phyloP scores from a whole-genome alignment of 2,329 filamentous ascomycete species.

The Paecilomyces sp. region DNA sequence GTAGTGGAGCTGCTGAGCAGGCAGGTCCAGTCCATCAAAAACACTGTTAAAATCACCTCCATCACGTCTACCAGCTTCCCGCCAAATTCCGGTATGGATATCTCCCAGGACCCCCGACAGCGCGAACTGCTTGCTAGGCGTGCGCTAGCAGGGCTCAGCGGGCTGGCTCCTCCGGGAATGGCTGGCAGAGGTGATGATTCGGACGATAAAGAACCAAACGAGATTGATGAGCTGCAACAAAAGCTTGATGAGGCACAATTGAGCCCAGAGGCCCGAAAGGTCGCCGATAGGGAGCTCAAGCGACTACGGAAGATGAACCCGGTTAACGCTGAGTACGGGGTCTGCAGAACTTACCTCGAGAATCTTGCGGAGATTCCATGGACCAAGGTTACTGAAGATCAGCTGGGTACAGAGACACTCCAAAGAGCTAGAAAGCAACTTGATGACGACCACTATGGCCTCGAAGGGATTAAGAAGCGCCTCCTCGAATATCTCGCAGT shows the following conservation, averaged over 20 bases:
- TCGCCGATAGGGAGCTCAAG: slow-evolving; percentile 84
- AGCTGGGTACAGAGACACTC: slow-evolving; percentile 73
- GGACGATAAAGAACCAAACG: slow-evolving; percentile 77
- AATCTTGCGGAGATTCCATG: slow-evolving; percentile 92
- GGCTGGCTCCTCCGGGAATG: slow-evolving; percentile 33
- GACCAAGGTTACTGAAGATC: slow-evolving; percentile 76
- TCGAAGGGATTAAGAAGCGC: slow-evolving; percentile 96
- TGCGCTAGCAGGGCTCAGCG: slow-evolving; percentile 37
- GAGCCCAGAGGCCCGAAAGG: slow-evolving; percentile 75
- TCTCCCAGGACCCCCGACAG: slow-evolving; percentile 43
- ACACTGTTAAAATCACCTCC: slow-evolving; percentile 76
- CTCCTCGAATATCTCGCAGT: slow-evolving; percentile 93
- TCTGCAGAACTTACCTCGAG: slow-evolving; percentile 88
- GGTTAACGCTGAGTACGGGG: slow-evolving; percentile 90
- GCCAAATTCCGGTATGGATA: slow-evolving; percentile 51
- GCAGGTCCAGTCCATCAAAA: slow-evolving; percentile 77
- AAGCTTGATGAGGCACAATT: slow-evolving; percentile 75
- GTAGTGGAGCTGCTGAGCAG: slow-evolving; percentile 78
- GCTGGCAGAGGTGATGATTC: slow-evolving; percentile 44
- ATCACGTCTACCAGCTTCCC: slow-evolving; percentile 62
- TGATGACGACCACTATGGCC: slow-evolving; percentile 90
- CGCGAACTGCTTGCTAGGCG: slow-evolving; percentile 36
- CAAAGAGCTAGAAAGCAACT: slow-evolving; percentile 77
- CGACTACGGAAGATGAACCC: slow-evolving; percentile 92
- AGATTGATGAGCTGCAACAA: slow-evolving; percentile 86